Evolutionary conservation across 169 alveolate genomes (phyloP).

Genomic region (Babesia microti): DNA sequence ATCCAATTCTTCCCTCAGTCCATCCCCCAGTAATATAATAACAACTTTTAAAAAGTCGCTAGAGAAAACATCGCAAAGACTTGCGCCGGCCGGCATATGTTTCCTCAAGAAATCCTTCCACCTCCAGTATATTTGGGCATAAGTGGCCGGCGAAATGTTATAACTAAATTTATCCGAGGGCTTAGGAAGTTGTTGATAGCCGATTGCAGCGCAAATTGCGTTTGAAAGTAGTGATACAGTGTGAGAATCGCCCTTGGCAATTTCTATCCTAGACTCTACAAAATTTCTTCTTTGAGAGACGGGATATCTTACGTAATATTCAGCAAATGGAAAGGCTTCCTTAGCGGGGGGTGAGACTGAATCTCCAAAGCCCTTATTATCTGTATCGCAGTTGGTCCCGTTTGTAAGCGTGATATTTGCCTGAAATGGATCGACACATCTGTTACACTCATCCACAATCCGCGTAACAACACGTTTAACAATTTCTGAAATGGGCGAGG

Average conservation of each 20-base stretch:
- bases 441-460: conserved; percentile 27
- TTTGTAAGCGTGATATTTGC: too few species aligned
- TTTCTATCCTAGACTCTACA: conserved; percentile 22
- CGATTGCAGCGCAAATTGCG: conserved; percentile 34
- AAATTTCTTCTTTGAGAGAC: conserved; percentile 19
- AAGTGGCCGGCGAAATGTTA: conserved; percentile 29
- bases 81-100: conserved; percentile 43
- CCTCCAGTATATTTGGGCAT: conserved; percentile 16
- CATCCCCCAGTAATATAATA: conserved; percentile 29
- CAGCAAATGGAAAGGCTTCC: conserved; percentile 31
- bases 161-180: conserved; percentile 30
- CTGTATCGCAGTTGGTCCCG: conserved; percentile 2
- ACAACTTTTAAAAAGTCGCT: conserved; percentile 36
- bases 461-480: conserved; percentile 25
- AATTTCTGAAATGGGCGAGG: conserved; percentile 14
- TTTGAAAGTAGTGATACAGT: conserved; percentile 12
- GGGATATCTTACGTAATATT: too few species aligned
- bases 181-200: conserved; percentile 43
- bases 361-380: conserved; percentile 9
- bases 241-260: conserved; percentile 17
- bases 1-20: conserved; percentile 34
- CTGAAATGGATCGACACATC: conserved; percentile 32
- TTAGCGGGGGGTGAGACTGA: conserved; percentile 23
- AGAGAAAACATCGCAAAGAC: conserved; percentile 37
- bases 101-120: conserved; percentile 42